phyloP scores from a whole-genome alignment of 2,329 filamentous ascomycete species.

The Verticillium nonalfalfae region DNA sequence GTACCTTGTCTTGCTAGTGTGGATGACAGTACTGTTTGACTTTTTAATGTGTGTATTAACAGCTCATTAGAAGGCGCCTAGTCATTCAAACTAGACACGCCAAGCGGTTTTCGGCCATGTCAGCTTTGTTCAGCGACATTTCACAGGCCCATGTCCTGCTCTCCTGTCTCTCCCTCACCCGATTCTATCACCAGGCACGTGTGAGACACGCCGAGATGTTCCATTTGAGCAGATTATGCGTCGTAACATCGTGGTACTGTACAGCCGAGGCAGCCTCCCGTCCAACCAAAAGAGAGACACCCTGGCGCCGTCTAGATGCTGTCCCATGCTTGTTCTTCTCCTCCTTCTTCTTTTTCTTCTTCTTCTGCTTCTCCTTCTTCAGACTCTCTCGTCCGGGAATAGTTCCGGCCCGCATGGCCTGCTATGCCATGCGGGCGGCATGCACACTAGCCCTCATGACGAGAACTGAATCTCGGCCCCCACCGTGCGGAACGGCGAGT shows the following conservation, averaged over 20 bases:
- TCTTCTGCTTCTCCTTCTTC: background rate
- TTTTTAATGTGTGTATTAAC: too few species aligned
- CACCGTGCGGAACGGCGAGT: slow-evolving; percentile 70
- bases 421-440: background rate
- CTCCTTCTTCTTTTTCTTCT: background rate
- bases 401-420: too few species aligned
- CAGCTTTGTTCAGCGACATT: background rate
- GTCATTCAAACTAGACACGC: too few species aligned
- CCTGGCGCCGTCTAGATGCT: too few species aligned
- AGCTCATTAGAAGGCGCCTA: too few species aligned
- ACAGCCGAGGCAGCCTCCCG: background rate
- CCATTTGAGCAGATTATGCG: background rate
- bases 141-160: background rate
- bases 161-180: background rate
- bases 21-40: too few species aligned
- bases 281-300: too few species aligned
- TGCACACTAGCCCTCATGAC: slow-evolving; percentile 44
- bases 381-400: background rate
- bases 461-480: slow-evolving; percentile 80
- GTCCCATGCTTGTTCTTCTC: too few species aligned
- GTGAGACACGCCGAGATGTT: background rate
- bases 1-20: too few species aligned
- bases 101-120: background rate
- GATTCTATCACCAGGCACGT: background rate
- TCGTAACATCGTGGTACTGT: background rate